Evolutionary conservation across 1,139 yeast species (phyloP), one percentile per base, ranked within the genome.

Genomic region (Candida sanyaensis): DNA sequence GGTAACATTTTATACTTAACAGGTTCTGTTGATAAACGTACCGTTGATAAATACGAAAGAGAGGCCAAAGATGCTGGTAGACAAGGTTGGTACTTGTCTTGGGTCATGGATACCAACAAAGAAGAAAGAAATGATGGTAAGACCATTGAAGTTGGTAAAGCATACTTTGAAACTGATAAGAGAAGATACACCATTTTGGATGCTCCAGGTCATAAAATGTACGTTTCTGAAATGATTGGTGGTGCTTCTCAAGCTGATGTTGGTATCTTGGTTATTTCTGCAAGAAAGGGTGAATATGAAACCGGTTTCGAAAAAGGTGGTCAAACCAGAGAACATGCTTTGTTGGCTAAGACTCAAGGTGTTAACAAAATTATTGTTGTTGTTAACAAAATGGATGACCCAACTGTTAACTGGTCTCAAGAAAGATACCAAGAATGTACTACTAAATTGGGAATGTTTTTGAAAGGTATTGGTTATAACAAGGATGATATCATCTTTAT

Each of bases 201-300:
- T 72, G 99, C 99, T 7, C 99, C 99, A 55, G 99, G 99, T 43
- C 99, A 93, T 77, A 93, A 93, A 75, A 88, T 93, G 89, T 93
- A 93, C 66, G 97, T 93, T 55, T 90, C 97, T 48, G 96, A 92
- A 71, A 93, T 93, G 99, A 95, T 95, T 78, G 98, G 98, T 62
- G 99, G 99, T 70, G 99, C 99, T 10, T 91, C 99, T 38, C 99
- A 93, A 76, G 99, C 98, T 45, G 99, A 93, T 73, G 93, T 93
- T 55, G 99, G 98, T 71, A 84, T 93, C 59, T 82, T 93, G 66
- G 98, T 93, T 50, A 93, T 93, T 61, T 89, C 96, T 58, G 98
- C 98, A 53, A 89, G 99, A 81, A 91, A 91, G 75, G 99, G 99
- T 73, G 99, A 93, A 72, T 93, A 92, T 74, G 99, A 93, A 77